Evolutionary conservation across 2,329 filamentous ascomycete genomes (phyloP).

Genomic region (Penicillium sp.): DNA sequence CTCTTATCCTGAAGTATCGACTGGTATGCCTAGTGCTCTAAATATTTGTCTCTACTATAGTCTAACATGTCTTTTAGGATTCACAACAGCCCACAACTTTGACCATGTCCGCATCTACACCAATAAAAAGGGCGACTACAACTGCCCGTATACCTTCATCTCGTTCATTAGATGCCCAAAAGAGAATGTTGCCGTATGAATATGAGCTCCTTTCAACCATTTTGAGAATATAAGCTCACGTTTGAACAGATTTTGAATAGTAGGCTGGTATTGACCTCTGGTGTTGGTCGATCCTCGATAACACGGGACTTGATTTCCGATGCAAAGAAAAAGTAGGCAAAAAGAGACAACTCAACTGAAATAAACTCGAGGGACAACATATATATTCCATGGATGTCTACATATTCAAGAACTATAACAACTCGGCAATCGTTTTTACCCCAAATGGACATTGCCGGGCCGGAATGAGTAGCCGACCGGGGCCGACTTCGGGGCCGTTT

Average conservation of each 20-base stretch:
- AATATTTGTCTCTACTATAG: background rate
- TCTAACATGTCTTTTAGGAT: background rate
- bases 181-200: slow-evolving; percentile 13
- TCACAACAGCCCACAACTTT: slow-evolving; percentile 4
- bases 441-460: background rate
- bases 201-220: background rate
- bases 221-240: background rate
- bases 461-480: background rate
- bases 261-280: background rate
- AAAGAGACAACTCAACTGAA: background rate
- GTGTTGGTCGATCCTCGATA: background rate
- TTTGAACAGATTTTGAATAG: background rate
- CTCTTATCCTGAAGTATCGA: background rate
- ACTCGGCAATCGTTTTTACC: slow-evolving; percentile 4
- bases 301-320: background rate
- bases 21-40: background rate
- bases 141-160: background rate
- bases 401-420: background rate
- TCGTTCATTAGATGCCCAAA: slow-evolving; percentile 7
- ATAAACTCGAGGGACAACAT: background rate
- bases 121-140: slow-evolving; percentile 9
- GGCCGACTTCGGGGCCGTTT: slow-evolving; percentile 4
- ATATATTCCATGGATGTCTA: background rate
- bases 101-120: slow-evolving; percentile 9
- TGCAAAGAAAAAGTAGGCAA: background rate